phyloP scores from a whole-genome alignment of 2,329 filamentous ascomycete genomes.

The Tetracladium maxilliforme region DNA sequence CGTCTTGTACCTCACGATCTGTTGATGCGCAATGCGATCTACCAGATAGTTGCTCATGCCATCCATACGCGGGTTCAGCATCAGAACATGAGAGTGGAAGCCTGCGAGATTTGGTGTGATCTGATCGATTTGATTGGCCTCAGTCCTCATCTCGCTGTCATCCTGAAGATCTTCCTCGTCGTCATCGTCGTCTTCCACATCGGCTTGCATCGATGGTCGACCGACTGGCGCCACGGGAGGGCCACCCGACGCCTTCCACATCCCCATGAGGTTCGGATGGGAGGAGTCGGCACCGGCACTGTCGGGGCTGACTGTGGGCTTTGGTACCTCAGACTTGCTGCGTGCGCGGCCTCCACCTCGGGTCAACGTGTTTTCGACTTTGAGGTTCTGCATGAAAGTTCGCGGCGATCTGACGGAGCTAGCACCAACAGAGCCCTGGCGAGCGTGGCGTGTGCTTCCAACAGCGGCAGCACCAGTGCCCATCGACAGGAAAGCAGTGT shows the following conservation, averaged over 20 bases:
- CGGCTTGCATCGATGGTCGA: conserved; percentile 22
- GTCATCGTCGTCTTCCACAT: conserved; percentile 33
- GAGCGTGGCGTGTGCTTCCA: conserved; percentile 34
- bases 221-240: conserved; percentile 40
- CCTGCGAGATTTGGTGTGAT: conserved; percentile 62
- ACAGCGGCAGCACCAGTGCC: conserved; percentile 38
- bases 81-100: conserved; percentile 59
- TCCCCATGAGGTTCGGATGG: conserved; percentile 28
- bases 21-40: conserved; percentile 71
- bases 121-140: conserved; percentile 43
- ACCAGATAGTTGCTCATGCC: conserved; percentile 46
- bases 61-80: conserved; percentile 60
- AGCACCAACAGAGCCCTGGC: conserved; percentile 45
- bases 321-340: conserved; percentile 38
- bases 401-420: conserved; percentile 24
- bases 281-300: conserved; percentile 16
- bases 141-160: conserved; percentile 45
- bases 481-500: conserved; percentile 41
- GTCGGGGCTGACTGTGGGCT: conserved; percentile 17
- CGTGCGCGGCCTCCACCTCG: conserved; percentile 24
- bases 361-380: conserved; percentile 29
- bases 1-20: conserved; percentile 64
- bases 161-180: conserved; percentile 50
- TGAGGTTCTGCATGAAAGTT: conserved; percentile 28
- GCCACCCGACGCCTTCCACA: conserved; percentile 41